These are phyloP conservation scores for Boehmeria nivea DNA, from an alignment of 306 rosid genomes.

Conservation along the genomic window DNA sequence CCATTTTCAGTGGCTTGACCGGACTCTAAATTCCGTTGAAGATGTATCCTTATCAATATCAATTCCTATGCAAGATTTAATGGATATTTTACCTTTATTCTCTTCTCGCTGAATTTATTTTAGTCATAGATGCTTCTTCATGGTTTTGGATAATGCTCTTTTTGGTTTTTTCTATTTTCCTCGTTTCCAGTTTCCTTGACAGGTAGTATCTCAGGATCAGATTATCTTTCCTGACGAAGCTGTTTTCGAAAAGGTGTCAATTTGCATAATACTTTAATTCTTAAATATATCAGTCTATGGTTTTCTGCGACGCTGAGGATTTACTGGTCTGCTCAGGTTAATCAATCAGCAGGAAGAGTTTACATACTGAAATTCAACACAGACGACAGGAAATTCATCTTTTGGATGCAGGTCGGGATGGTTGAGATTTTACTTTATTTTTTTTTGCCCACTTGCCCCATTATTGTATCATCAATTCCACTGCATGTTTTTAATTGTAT, in stretches of 20 bases:
- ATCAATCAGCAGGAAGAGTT: constrained; percentile 88
- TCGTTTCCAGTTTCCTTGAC: constrained; percentile 45
- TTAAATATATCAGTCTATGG: not conserved
- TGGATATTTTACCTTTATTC: too few relatives aligned
- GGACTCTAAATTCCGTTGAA: constrained; percentile 62
- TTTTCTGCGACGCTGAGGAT: constrained; percentile 4
- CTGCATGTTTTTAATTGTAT: too few relatives aligned
- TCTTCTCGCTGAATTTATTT: not conserved
- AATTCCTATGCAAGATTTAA: too few relatives aligned
- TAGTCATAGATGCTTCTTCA: not conserved
- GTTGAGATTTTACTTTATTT: constrained; percentile 1
- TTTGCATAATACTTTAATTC: constrained; percentile 2
- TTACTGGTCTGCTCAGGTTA: constrained; percentile 50
- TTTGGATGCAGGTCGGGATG: constrained; percentile 87
- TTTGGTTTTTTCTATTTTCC: too few relatives aligned
- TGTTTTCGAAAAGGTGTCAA: constrained; percentile 75
- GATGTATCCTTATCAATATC: constrained; percentile 68
- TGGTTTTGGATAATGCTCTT: not conserved
- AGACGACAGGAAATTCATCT: constrained; percentile 78
- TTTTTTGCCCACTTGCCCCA: not conserved
- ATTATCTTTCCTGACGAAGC: constrained; percentile 93
- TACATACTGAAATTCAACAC: constrained; percentile 74
- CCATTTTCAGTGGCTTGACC: constrained; percentile 96
- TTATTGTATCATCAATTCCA: not conserved
- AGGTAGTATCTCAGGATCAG: constrained; percentile 61